phyloP scores from a whole-genome alignment of 1,284 basidiomycete species.

The Trametes pubescens region DNA sequence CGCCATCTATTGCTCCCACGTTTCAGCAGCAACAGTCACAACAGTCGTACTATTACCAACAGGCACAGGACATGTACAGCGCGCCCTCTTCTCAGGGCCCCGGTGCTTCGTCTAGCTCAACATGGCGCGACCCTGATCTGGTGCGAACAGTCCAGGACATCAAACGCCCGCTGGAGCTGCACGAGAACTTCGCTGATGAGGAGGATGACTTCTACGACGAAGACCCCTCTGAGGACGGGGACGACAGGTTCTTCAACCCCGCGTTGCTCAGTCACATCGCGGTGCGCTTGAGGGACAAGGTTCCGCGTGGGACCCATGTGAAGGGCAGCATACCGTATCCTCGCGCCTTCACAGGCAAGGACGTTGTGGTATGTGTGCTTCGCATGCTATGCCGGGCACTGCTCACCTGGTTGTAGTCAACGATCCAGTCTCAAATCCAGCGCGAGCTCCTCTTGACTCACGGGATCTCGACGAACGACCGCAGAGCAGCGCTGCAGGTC shows the following conservation, averaged over 20 bases:
- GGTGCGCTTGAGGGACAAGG: slow-evolving; percentile 86
- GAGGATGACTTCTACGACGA: slow-evolving; percentile 71
- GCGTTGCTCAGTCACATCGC: slow-evolving; percentile 89
- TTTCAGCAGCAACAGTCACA: slow-evolving; percentile 28
- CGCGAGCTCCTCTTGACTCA: slow-evolving; percentile 75
- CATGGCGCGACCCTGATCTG: slow-evolving; percentile 41
- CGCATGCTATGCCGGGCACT: slow-evolving; percentile 6
- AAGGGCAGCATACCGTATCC: slow-evolving; percentile 92
- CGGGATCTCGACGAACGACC: slow-evolving; percentile 72
- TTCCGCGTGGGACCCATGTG: slow-evolving; percentile 86
- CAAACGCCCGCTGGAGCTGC: slow-evolving; percentile 48
- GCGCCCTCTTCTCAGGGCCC: slow-evolving; percentile 31
- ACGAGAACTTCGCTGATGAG: slow-evolving; percentile 56
- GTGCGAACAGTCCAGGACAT: slow-evolving; percentile 50
- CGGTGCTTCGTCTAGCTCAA: slow-evolving; percentile 36
- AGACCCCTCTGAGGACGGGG: slow-evolving; percentile 72
- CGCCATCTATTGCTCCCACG: slow-evolving; percentile 28
- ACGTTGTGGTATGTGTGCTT: slow-evolving; percentile 79
- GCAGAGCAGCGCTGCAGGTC: slow-evolving; percentile 84
- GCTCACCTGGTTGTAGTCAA: slow-evolving; percentile 58
- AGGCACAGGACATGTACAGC: slow-evolving; percentile 33
- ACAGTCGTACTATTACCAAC: slow-evolving; percentile 31
- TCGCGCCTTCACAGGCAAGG: slow-evolving; percentile 89
- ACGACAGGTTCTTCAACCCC: slow-evolving; percentile 85
- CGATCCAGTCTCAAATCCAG: slow-evolving; percentile 83